Evolutionary conservation across 2,329 filamentous ascomycete species (phyloP), one percentile per base, ranked within the genome.

Genomic region (Paraphoma sp.): DNA sequence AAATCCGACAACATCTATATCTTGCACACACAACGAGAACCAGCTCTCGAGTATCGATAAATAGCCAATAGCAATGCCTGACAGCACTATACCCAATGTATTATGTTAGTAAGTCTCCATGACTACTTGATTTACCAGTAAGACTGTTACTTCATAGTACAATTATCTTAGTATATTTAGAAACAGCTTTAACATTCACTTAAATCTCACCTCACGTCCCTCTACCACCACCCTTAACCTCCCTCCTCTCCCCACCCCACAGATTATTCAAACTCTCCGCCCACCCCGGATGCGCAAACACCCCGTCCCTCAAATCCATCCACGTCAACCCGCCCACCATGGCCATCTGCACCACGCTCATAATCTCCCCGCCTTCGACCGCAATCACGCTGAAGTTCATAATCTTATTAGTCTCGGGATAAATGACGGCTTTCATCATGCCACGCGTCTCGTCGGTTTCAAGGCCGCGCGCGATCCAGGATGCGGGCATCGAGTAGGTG

Each of bases 381-480:
- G 81, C 81, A 44, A 85, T 60, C 62, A 80, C 83, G 1, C 81
- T 82, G 70, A 84, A 85, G 0, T 82, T 82, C 38, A 85, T 65
- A 31, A 85, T 86, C 69, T 79, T 68, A 4, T 79, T 80, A 3
- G 77, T 81, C 52, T 82, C 77, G 3, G 67, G 71, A 57, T 85
- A 80, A 2, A 85, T 78, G 1, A 81, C 72, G 1, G 80, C 83
- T 70, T 85, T 85, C 79, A 85, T 81, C 69, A 84, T 65, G 0
- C 83, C 82, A 4, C 81, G 67, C n/a, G 77, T 74, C 69, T 85
- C 83, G 48, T 79, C 81, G 50, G 79, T 84, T 69, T 85, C 82
- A 18, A 84, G 61, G 2, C 81, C 82, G 5, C 82, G 70, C 11
- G 82, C 82, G 2, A 85, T 81, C 63, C 78, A 82, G 6, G 67